Base-by-base conservation (phyloP, 306 rosid species). In the Glycine soja region DNA sequence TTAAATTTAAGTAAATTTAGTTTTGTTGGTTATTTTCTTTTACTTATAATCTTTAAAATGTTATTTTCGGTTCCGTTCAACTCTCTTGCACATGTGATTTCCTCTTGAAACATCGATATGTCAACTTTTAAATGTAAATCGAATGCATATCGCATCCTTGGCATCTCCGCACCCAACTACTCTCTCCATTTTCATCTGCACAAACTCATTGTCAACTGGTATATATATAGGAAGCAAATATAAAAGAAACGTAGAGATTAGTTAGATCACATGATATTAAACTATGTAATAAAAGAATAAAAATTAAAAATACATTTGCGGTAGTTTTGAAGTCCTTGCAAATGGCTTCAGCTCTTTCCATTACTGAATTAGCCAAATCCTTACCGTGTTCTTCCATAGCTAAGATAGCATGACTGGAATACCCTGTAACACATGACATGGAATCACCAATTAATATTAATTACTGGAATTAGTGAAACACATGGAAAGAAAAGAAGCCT, bases 161-260 rank as follows among this genome's bases (percentile, higher is more conserved):
- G 97, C 93, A 53, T 91, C 97, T 72, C 95, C 98, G 3, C 75
- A 89, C 19, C 90, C 90, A 14, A 92, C 83, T 10, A 84, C 50
- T 83, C 85, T 91, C 86, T 88, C 93, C 32, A 91, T 72, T 9
- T 81, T 86, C 13, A 89, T 51, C 56, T 51, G 56, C 56, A 50
- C 54, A 50, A 11, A 50, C 7, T 12, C 51, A 10, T 46, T 46
- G 51, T 46, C 51, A 46, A 46, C 51, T 0, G 3, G 12, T 40
- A 3, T 40, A 40, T 46, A 10, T 24, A 24, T 24, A 24, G 51
- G 72, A 32, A 6, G 47, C 9, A 43, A 7, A 43, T 43, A 47
- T 40, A 40, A 40, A 40, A 40, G 38, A 34, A 3, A 34, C 38
- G 38, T 34, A 34, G 4, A 34, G 38, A 34, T 34, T 34, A 34